A percentile compares a stretch with the other conserved stretches of the same genome.
Evolutionary conservation across 805 yeast species (phyloP).

Genomic region (Wickerhamiella alocasiicola): DNA sequence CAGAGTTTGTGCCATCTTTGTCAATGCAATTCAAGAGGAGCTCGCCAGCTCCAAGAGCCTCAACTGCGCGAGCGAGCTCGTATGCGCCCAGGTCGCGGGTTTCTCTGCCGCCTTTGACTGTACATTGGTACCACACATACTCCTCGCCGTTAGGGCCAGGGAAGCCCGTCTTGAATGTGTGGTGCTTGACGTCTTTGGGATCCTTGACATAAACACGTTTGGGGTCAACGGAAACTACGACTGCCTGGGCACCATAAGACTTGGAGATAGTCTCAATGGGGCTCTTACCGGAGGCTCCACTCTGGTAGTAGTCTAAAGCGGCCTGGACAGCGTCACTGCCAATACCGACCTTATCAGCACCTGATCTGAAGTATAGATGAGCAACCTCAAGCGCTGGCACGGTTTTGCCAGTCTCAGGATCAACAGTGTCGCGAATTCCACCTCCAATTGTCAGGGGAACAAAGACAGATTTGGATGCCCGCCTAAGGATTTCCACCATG

Average conservation of each 20-base stretch:
- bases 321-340: slow-evolving; percentile 96
- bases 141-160: slow-evolving; percentile 84
- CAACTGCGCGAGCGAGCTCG: slow-evolving; percentile 81
- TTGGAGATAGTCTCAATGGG: slow-evolving; percentile 90
- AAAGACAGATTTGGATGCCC: slow-evolving; percentile 79
- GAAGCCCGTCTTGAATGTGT: slow-evolving; percentile 45
- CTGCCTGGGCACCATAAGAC: slow-evolving; percentile 94
- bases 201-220: slow-evolving; percentile 64
- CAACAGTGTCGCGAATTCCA: slow-evolving; percentile 83
- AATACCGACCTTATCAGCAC: slow-evolving; percentile 95
- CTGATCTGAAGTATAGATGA: slow-evolving; percentile 79
- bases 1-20: slow-evolving; percentile 92
- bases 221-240: slow-evolving; percentile 97
- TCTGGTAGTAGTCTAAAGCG: slow-evolving; percentile 66
- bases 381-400: slow-evolving; percentile 89
- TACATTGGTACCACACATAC: slow-evolving; percentile 89
- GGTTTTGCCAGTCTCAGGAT: slow-evolving; percentile 59
- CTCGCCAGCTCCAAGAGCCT: slow-evolving; percentile 93
- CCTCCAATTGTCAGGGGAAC: slow-evolving; percentile 99
- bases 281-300: slow-evolving; percentile 58
- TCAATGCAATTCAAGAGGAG: slow-evolving; percentile 86
- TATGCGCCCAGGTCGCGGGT: slow-evolving; percentile 79
- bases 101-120: slow-evolving; percentile 94
- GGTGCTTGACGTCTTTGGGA: slow-evolving; percentile 50
- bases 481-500: slow-evolving; percentile 77